phyloP scores from a whole-genome alignment of 140 eudicot species.

The Artemisia princeps region DNA sequence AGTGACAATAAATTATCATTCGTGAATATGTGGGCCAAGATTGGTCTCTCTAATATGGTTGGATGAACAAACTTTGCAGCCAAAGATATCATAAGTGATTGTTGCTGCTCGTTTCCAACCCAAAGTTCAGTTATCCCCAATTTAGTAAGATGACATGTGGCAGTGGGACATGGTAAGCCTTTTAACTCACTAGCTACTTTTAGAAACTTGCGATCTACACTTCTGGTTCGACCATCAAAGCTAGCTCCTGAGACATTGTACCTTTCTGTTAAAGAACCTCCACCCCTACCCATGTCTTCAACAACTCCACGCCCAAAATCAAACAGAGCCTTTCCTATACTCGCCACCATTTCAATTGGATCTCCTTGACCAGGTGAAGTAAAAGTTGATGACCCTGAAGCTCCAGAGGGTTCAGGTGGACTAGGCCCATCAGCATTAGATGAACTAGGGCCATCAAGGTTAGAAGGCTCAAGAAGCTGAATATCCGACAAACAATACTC shows the following conservation, averaged over 20 bases:
- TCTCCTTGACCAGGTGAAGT: constrained; percentile 62
- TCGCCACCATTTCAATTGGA: constrained; percentile 85
- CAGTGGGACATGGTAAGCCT: constrained; percentile 96
- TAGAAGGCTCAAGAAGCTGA: constrained; percentile 43
- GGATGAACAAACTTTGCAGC: constrained; percentile 73
- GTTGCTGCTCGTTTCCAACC: constrained; percentile 87
- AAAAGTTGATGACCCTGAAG: constrained; percentile 32
- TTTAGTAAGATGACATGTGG: constrained; percentile 47
- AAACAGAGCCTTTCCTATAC: constrained; percentile 76
- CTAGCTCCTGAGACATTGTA: constrained; percentile 31
- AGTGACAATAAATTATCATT: constrained; percentile 42
- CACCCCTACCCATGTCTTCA: constrained; percentile 81
- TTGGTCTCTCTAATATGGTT: constrained; percentile 63
- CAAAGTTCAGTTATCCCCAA: constrained; percentile 73
- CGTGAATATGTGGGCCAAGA: constrained; percentile 57
- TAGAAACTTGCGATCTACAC: constrained; percentile 38
- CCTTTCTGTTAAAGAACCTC: constrained; percentile 60
- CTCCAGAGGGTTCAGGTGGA: constrained; percentile 34
- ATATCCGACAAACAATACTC: constrained; percentile 95
- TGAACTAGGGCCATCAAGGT: constrained; percentile 26
- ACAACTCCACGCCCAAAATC: constrained; percentile 98
- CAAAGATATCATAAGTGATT: constrained; percentile 54
- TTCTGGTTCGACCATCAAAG: constrained; percentile 31
- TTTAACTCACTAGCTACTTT: constrained; percentile 57
- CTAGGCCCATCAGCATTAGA: constrained; percentile 30